phyloP scores from a whole-genome alignment of 495 filamentous ascomycete genomes.

The Aspergillus asperescens region DNA sequence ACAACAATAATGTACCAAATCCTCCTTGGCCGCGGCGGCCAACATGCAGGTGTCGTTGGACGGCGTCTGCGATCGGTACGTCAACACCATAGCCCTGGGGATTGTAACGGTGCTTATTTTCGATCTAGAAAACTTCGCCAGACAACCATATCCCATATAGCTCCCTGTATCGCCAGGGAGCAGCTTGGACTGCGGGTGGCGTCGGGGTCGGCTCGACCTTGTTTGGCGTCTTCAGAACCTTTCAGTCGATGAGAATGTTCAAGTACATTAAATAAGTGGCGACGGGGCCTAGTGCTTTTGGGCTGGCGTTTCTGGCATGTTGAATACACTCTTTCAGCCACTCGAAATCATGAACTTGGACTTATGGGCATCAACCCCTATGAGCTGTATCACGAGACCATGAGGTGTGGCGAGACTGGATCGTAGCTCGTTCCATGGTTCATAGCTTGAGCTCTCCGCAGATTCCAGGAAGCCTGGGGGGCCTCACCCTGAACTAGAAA shows the following conservation, averaged over 20 bases:
- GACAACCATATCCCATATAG: conserved; percentile 18
- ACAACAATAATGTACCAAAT: conserved; percentile 23
- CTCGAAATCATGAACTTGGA: too few relatives aligned
- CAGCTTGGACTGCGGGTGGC: conserved; percentile 30
- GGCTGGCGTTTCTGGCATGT: too few relatives aligned
- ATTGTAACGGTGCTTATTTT: not conserved
- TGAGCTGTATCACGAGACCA: not conserved
- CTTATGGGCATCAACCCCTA: too few relatives aligned
- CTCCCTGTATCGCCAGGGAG: conserved; percentile 27
- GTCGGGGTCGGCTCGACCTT: conserved; percentile 31
- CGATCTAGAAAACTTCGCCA: not conserved
- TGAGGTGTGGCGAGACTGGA: too few relatives aligned
- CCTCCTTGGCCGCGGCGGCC: conserved; percentile 12
- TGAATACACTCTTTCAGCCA: too few relatives aligned
- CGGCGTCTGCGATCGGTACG: conserved; percentile 11
- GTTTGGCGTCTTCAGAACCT: conserved; percentile 26
- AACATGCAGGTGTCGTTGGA: conserved; percentile 4
- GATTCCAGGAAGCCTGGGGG: too few relatives aligned
- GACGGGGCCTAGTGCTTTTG: not conserved
- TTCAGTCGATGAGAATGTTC: conserved; percentile 28
- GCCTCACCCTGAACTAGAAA: too few relatives aligned
- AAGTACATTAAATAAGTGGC: conserved; percentile 22
- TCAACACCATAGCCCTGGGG: not conserved
- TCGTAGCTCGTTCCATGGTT: too few relatives aligned
- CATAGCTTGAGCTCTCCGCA: too few relatives aligned